Conservation (phyloP, 805 yeast species). For the Nakazawaea laoshanensis region DNA sequence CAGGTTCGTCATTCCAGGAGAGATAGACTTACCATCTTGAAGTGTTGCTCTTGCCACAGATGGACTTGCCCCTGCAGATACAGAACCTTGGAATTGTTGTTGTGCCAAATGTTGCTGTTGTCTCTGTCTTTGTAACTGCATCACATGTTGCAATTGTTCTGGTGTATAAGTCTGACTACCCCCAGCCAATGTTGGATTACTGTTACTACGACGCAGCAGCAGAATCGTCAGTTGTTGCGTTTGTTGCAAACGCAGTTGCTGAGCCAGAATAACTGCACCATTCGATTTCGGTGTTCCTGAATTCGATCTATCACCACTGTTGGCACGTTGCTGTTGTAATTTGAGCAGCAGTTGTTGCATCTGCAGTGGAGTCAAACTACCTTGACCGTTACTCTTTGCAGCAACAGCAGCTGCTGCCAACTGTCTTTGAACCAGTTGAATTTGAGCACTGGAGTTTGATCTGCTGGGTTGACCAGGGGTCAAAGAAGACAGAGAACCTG, state of each 20-base stretch:
- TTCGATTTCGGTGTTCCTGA: conserved; percentile 1
- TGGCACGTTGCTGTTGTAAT: conserved; percentile 10
- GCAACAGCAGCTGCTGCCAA: conserved; percentile 9
- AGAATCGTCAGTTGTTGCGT: conserved; percentile 7
- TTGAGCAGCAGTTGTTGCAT: conserved; percentile 12
- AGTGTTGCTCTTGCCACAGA: not conserved
- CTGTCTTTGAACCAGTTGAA: conserved; percentile 10
- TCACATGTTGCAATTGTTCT: conserved; percentile 51
- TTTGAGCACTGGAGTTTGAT: conserved; percentile 4
- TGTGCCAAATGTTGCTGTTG: conserved; percentile 30
- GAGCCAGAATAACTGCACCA: not conserved
- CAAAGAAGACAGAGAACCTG: conserved; percentile 1
- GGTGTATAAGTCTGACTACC: conserved; percentile 50
- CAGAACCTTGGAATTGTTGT: conserved; percentile 20
- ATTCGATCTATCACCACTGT: conserved; percentile 10
- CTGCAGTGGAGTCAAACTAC: conserved; percentile 7
- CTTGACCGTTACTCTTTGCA: conserved; percentile 1
- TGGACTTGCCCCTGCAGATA: conserved; percentile 10
- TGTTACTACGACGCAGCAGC: conserved; percentile 5
- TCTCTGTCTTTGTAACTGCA: conserved; percentile 44
- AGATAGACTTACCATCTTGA: not conserved
- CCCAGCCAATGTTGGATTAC: conserved; percentile 27
- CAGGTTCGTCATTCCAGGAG: conserved; percentile 3
- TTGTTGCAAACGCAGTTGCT: conserved; percentile 5
- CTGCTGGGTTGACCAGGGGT: not conserved